Percentiles rank a stretch among this genome's conserved stretches.
Conservation (phyloP, 768 basidiomycete genomes). For the Leccinum pellstonianum region DNA sequence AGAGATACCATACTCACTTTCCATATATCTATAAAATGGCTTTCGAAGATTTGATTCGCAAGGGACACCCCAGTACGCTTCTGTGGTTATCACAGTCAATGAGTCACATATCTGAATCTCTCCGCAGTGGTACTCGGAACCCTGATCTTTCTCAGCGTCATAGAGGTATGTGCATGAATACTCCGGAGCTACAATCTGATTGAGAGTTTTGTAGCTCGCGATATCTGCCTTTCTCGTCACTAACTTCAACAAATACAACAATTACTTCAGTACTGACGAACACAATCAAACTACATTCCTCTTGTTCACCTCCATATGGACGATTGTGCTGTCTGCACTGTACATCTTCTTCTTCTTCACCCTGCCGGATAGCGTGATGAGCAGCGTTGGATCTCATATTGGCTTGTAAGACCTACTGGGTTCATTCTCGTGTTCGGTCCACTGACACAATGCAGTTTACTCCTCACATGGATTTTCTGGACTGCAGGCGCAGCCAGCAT, state of each 20-base stretch:
- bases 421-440: neutral
- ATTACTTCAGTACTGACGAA: constrained; percentile 47
- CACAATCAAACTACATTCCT: constrained; percentile 66
- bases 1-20: constrained; percentile 16
- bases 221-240: constrained; percentile 73
- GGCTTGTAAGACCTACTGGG: constrained; percentile 49
- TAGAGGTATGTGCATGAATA: constrained; percentile 48
- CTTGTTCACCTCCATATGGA: constrained; percentile 75
- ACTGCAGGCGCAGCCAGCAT: constrained; percentile 69
- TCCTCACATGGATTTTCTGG: constrained; percentile 79
- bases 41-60: constrained; percentile 42
- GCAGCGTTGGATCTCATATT: constrained; percentile 62
- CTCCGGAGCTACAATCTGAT: neutral
- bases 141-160: constrained; percentile 56
- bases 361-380: constrained; percentile 46
- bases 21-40: constrained; percentile 30
- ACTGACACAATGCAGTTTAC: constrained; percentile 43
- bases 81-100: neutral
- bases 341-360: constrained; percentile 57
- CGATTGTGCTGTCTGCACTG: constrained; percentile 50
- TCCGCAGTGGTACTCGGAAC: constrained; percentile 54
- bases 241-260: constrained; percentile 54
- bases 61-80: constrained; percentile 56
- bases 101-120: constrained; percentile 4
- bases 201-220: constrained; percentile 44